Base-by-base conservation (phyloP, 495 filamentous ascomycete genomes). In the Rostrohypoxylon terebratum region DNA sequence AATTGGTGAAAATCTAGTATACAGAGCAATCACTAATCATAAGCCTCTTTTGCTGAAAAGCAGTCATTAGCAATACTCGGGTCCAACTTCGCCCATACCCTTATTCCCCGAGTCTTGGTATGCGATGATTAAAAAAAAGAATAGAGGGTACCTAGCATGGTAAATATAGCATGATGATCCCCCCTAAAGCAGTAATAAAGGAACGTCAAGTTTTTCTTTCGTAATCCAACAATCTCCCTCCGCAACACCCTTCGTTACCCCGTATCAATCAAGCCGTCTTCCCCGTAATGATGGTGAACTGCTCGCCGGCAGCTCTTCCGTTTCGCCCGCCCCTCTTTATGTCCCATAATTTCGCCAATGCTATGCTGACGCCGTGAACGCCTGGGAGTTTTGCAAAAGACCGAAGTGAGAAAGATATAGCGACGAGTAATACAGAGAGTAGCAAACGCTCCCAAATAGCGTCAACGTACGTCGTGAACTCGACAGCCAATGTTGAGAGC, bases 321-420 rank as follows among this genome's bases (percentile, higher is more conserved):
- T 61, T 66, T 42, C 23, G 33, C 51, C 51, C 45, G 34, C 63
- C 50, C 60, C 38, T 36, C 69, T 74, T 63, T 70, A 67, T 69
- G 61, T 57, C 62, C 38, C 60, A 36, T 36, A 28, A 20, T 34
- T 55, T 74, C 66, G 71, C 66, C 61, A 59, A 59, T 74, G 71
- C 71, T 67, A 74, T 74, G 66, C 66, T 63, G 53, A 74, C 71
- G 47, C 71, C 71, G 48, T 67, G 38, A 74, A 74, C 71, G 66
- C 71, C 66, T 20, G 21, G 50, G 66, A 65, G 20, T 63, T 36
- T 14, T 13, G 42, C 25, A 38, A 45, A 55, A 47, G 66, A 31
- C 36, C 25, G 66, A 23, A 18, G 23, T 33, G 36, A 21, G 55
- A 36, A 11, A 34, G 11, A 31, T 61, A 42, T 23, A 58, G 40